Evolutionary conservation across 176 grass and related monocot species (phyloP), one percentile per base, ranked within the genome.

Genomic region (Chloris gayana): DNA sequence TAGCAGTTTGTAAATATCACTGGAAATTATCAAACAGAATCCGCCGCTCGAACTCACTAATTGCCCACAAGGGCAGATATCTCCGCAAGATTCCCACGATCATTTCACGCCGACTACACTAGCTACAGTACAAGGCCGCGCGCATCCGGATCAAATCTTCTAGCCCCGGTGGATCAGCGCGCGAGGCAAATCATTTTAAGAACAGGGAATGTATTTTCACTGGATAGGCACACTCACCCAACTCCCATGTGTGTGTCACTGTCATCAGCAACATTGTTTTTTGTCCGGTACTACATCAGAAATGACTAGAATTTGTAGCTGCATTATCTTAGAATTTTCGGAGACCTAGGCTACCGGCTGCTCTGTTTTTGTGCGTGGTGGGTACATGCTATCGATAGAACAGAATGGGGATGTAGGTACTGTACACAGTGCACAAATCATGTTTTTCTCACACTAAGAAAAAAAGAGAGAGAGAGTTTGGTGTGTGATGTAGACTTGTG

Each of bases 201-300:
- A 24, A 22, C 54, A 13, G 7, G 2, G 22, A 10, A 57, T 11
- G 54, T 8, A 24, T n/a, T 57, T 57, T 57, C 22, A 9, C 54
- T 24, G 54, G 54, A 24, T 24, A 22, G 54, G 19, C 2, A 18
- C 15, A 3, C 29, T 15, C 26, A 14, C 14, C 27, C 63, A 85
- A 87, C 81, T 58, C 69, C 62, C 77, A 41, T 78, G 60, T 93
- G 87, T 75, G 67, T 58, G 67, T 90, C 87, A 33, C 58, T 61
- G 25, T 73, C 78, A 47, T 90, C 81, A 61, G 18, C 21, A 31
- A 54, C 44, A 50, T n/a, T 51, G 33, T 8, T 61, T 75, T 67
- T 21, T n/a, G 49, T 58, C 18, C 50, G 61, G 51, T 68, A 42
- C n/a, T 68, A 42, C n/a, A 63, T 87, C 64, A 42, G 24, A 51